Evolutionary conservation across 257 asterid genomes (phyloP), one percentile per base, ranked within the genome.

Genomic region (Solanum piurae): DNA sequence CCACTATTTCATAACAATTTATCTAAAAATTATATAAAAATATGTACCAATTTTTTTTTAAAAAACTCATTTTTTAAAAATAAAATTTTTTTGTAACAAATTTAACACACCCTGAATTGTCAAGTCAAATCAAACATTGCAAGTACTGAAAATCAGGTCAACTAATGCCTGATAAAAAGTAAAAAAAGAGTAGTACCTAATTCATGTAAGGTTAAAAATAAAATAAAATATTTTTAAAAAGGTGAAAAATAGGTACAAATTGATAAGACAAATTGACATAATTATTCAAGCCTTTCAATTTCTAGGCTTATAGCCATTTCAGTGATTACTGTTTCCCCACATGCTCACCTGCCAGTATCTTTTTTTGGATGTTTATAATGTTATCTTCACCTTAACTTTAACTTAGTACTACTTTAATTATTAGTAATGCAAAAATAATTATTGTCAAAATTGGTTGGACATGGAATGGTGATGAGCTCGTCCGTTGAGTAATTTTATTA

Each of bases 231-330:
- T 52, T 5, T 52, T 52, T 42, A 42, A 77, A 25, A 2, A 77
- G 10, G 84, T 16, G 2, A 27, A 46, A 79, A 46, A 16, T 29
- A 80, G 25, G 85, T 80, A 80, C 85, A 46, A 46, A 27, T 73
- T 73, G 82, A 33, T 20, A 34, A 33, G 82, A 73, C 82, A 73
- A 33, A 34, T 44, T 16, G 42, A 27, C 85, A 80, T 27, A 80
- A 80, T 80, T 29, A 46, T 46, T 29, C 68, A 80, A 42, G 37
- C 14, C 14, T 46, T 49, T 80, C 8, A 79, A 29, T 55, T 44
- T 79, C 66, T 80, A 80, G 85, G 68, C 40, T 80, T 46, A 46
- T 80, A 80, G 85, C 85, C 8, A 80, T 80, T 80, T 80, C 85
- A 80, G 68, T 80, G 68, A 80, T 80, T 80, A 46, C 68, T 80